Evolutionary conservation across 495 filamentous ascomycete genomes (phyloP).

Genomic region (Aspergillus ellipticus): DNA sequence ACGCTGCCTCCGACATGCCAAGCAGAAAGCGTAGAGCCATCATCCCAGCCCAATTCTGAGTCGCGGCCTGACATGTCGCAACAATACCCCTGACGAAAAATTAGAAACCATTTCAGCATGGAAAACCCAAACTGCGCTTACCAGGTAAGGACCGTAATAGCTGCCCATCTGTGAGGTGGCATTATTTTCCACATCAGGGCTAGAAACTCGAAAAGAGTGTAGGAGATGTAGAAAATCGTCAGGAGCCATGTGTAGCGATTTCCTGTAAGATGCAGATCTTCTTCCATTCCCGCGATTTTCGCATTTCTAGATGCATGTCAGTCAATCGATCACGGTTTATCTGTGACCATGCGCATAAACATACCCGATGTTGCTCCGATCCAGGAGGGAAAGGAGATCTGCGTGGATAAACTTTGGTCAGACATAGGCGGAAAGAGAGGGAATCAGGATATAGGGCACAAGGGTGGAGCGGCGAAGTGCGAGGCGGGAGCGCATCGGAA

Average conservation of each 20-base stretch:
- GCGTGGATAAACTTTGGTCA: neutral
- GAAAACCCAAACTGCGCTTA: constrained; percentile 15
- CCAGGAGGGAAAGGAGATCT: constrained; percentile 65
- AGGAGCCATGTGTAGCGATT: constrained; percentile 66
- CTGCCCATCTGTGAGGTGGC: constrained; percentile 52
- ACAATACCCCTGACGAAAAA: constrained; percentile 47
- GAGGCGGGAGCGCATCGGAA: neutral
- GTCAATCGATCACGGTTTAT: neutral
- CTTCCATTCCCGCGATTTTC: constrained; percentile 55
- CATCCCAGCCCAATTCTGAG: constrained; percentile 58
- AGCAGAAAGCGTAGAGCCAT: constrained; percentile 67
- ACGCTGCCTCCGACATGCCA: constrained; percentile 63
- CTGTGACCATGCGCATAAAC: constrained; percentile 5
- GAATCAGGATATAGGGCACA: neutral
- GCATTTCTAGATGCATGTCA: constrained; percentile 52
- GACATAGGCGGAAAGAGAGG: neutral
- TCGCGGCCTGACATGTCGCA: constrained; percentile 57
- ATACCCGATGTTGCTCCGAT: constrained; percentile 65
- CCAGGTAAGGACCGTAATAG: constrained; percentile 47
- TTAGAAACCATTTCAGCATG: neutral
- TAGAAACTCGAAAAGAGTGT: constrained; percentile 63
- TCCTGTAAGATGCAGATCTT: constrained; percentile 49
- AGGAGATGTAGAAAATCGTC: constrained; percentile 70
- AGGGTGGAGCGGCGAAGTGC: constrained; percentile 3
- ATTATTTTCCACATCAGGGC: constrained; percentile 71